These are phyloP conservation scores for Suhomyces sp. DNA, from an alignment of 805 yeast species.

Conservation along the genomic window DNA sequence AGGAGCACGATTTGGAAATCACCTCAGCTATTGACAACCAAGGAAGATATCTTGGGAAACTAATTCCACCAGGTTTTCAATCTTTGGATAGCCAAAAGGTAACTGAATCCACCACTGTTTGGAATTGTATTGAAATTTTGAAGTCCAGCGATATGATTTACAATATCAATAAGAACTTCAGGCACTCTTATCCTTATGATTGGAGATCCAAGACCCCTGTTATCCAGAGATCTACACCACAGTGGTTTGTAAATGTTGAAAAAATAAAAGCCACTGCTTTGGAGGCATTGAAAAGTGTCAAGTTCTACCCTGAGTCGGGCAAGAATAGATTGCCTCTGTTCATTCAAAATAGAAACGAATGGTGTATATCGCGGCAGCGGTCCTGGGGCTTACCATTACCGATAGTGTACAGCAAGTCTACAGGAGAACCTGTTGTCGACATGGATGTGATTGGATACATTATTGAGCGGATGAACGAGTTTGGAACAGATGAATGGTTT, in stretches of 20 bases:
- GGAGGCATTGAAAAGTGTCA: conserved; percentile 56
- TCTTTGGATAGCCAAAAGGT: conserved; percentile 44
- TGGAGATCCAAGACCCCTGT: conserved; percentile 97
- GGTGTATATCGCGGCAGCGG: conserved; percentile 98
- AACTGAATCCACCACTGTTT: conserved; percentile 21
- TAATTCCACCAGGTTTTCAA: conserved; percentile 45
- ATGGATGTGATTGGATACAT: conserved; percentile 55
- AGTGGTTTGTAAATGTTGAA: conserved; percentile 91
- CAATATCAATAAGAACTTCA: conserved; percentile 47
- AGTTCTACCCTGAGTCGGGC: conserved; percentile 75
- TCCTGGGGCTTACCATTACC: conserved; percentile 99
- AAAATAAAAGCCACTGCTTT: conserved; percentile 64
- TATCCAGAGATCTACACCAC: conserved; percentile 92
- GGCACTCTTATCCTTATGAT: conserved; percentile 92
- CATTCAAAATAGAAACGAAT: conserved; percentile 75
- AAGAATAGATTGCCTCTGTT: conserved; percentile 68
- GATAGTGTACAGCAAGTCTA: conserved; percentile 56
- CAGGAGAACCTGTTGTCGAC: conserved; percentile 64
- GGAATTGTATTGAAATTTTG: conserved; percentile 56
- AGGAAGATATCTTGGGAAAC: conserved; percentile 62
- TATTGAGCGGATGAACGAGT: conserved; percentile 50
- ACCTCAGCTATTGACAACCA: conserved; percentile 75
- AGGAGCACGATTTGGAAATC: conserved; percentile 52
- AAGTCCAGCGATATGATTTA: conserved; percentile 44
- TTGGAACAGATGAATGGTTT: conserved; percentile 85